Base-by-base conservation (phyloP, 352 stramenopile species). In the Phytopythium litorale region DNA sequence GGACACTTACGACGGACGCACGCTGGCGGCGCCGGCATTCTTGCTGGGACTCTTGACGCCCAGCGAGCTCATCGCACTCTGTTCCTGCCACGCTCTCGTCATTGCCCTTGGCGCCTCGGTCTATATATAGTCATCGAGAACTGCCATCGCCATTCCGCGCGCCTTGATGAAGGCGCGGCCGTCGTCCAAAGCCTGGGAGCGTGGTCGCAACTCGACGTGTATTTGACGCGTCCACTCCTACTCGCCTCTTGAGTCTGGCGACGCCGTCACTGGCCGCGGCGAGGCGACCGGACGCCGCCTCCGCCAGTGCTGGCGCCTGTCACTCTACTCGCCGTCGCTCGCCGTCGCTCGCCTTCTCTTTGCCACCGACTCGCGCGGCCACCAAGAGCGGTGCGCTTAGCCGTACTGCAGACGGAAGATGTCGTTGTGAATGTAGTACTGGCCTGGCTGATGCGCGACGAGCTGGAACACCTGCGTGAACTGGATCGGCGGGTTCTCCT, bases 371-470 rank as follows among this genome's bases (percentile, higher is more conserved):
- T 16, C 37, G 11, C 37, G 37, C 37, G 43, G 3, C 45, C 18
- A n/a, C 11, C 1, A 16, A 12, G 45, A 30, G 45, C 43, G n/a
- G 37, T n/a, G 56, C 49, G 60, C 61, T 86, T 97, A 97, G 70
- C 92, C 96, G 78, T 99, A 99, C 76, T 98, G 98, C 64, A 99
- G 87, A 80, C 97, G 89, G 82, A 99, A 98, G 45, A 99, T 75
- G 73, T 98, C 90, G 79, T 99, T 99, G 73, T 99, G 93, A 55
- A 99, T 97, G 81, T 98, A 99, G 79, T 98, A 99, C 70, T 95
- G 77, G 54, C 91, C 92, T 9, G 89, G 92, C 55, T 84, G 87
- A 56, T 96, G 92, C 25, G 88, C 84, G 43, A 99, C 93, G 49
- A 99, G 82, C 75, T 99, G 94, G 75, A 99, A 99, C 25, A 98